Base-by-base conservation (phyloP, 306 rosid species). In the Gynostemma pentaphyllum region DNA sequence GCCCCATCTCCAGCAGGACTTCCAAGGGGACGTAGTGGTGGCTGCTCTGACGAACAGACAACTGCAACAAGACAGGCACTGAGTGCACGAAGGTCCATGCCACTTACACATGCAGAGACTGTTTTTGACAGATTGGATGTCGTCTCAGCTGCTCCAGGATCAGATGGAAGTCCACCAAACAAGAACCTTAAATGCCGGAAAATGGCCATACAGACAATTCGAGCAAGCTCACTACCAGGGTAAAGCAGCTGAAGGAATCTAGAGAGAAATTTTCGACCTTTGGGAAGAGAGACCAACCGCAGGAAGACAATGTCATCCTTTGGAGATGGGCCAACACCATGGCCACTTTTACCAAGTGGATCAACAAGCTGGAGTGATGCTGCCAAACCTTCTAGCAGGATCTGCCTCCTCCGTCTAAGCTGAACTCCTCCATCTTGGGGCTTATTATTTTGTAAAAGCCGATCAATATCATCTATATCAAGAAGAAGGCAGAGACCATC, bases 51-150 rank as follows among this genome's bases (percentile, higher is more conserved):
- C 49, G 97, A 86, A 72, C 89, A 94, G 67, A 89, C 94, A 26
- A 83, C 95, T 5, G 99, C 94, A 46, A 92, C 99, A 52, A 94
- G 91, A 75, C 97, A 89, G 71, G 88, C 94, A 74, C 99, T 94
- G 14, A 94, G 80, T 27, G 89, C 78, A 75, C 89, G 81, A 47
- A 94, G 97, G 78, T 94, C 99, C 99, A 86, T 94, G 18, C 76
- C 87, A 14, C 52, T 69, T 36, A 83, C 70, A 73, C 95, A 84
- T 39, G 53, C 49, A 48, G 99, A 81, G 62, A 86, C 94, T 30
- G 83, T 80, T 79, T 40, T 81, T 0, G 94, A 94, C 70, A 94
- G 88, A 78, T 82, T 81, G 57, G 61, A 72, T 29, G 87, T 71
- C 1, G 89, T 75, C 65, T 86, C 95, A 26, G 89, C 85, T 39